phyloP scores from a whole-genome alignment of 352 stramenopile species.

The Globisporangium paddicum region DNA sequence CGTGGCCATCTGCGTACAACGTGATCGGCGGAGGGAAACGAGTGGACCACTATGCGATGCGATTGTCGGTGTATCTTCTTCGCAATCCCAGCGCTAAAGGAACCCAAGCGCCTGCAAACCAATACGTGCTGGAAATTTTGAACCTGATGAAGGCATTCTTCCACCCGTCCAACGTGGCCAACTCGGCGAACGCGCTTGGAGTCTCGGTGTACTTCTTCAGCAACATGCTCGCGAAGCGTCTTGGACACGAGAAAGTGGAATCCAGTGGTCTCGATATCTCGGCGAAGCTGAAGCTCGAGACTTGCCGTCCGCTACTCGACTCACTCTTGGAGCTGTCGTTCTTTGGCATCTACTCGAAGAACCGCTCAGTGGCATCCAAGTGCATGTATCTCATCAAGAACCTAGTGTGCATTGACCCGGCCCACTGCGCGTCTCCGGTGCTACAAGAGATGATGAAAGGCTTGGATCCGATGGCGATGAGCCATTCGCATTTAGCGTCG shows the following conservation, averaged over 20 bases:
- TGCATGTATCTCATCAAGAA: constrained; percentile 74
- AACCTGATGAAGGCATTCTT: constrained; percentile 62
- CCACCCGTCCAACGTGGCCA: constrained; percentile 66
- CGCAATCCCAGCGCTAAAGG: constrained; percentile 15
- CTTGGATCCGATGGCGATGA: constrained; percentile 61
- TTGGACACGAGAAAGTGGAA: constrained; percentile 44
- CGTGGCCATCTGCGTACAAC: constrained; percentile 44
- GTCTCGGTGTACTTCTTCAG: constrained; percentile 56
- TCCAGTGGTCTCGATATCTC: background rate
- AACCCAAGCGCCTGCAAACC: constrained; percentile 21
- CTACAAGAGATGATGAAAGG: constrained; percentile 71
- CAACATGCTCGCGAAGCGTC: constrained; percentile 36
- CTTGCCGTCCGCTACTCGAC: constrained; percentile 37
- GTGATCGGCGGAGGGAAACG: constrained; percentile 51
- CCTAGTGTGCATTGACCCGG: constrained; percentile 47
- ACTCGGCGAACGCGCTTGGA: constrained; percentile 44
- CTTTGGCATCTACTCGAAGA: constrained; percentile 77
- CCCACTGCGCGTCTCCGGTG: constrained; percentile 32
- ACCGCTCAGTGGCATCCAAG: constrained; percentile 47
- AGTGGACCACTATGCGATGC: constrained; percentile 49
- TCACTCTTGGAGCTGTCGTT: constrained; percentile 47
- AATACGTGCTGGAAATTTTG: constrained; percentile 56
- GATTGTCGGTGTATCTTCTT: constrained; percentile 51
- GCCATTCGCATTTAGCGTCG: constrained; percentile 63
- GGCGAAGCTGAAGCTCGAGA: constrained; percentile 22